Evolutionary conservation across 495 filamentous ascomycete species (phyloP).

Genomic region (Cercophora scortea): DNA sequence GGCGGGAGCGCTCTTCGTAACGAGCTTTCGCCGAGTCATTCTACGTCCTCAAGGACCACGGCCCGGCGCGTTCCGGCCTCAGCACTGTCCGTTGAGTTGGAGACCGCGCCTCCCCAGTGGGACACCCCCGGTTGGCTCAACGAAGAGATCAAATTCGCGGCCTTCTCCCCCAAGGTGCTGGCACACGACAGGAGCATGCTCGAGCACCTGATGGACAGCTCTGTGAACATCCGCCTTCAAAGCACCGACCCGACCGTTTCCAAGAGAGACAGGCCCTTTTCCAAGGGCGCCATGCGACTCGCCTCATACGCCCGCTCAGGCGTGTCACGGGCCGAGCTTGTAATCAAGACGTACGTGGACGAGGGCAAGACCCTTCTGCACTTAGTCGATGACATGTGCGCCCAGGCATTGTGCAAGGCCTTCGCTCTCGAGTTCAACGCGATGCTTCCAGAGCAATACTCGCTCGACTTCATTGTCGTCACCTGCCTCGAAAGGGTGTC

Average conservation of each 20-base stretch:
- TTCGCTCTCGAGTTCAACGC: constrained; percentile 35
- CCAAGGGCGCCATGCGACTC: constrained; percentile 20
- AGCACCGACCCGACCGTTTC: constrained; percentile 18
- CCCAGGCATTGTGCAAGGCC: constrained; percentile 28
- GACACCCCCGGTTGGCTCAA: constrained; percentile 20
- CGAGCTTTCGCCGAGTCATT: constrained; percentile 5
- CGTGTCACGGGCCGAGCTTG: constrained; percentile 15
- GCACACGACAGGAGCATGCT: constrained; percentile 13
- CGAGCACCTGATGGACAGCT: constrained; percentile 19
- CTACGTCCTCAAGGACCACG: constrained; percentile 1
- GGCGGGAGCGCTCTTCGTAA: too few species aligned
- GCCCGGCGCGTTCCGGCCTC: neutral
- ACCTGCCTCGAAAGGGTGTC: constrained; percentile 15
- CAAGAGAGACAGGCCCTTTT: constrained; percentile 22
- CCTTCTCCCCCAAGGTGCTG: constrained; percentile 17
- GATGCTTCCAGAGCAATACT: constrained; percentile 7
- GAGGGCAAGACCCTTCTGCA: constrained; percentile 17
- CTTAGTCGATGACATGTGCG: constrained; percentile 27
- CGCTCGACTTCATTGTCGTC: constrained; percentile 28
- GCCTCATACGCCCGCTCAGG: constrained; percentile 24
- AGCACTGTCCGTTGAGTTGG: constrained; percentile 3
- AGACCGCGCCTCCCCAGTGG: constrained; percentile 18
- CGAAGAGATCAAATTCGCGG: constrained; percentile 17
- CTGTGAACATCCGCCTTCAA: constrained; percentile 14
- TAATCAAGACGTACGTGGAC: constrained; percentile 25